Evolutionary conservation across 768 basidiomycete species (phyloP).

Genomic region (Termitomyces eurrhizus): DNA sequence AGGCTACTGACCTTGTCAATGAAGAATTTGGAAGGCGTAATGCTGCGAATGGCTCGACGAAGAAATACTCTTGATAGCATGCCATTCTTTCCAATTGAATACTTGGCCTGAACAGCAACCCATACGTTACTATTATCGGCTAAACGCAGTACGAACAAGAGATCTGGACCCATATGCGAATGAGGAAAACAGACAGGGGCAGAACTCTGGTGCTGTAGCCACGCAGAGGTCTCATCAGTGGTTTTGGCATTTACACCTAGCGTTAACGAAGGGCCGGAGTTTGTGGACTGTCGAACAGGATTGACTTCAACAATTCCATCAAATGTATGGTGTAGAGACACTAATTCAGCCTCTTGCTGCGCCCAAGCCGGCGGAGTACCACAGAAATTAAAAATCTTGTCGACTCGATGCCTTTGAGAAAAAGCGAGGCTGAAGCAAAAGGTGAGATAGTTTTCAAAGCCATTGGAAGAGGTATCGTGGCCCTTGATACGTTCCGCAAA

Average conservation of each 20-base stretch:
- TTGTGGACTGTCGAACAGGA: slow-evolving; percentile 22
- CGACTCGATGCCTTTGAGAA: slow-evolving; percentile 23
- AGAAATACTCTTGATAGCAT: slow-evolving; percentile 25
- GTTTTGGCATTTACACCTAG: slow-evolving; percentile 36
- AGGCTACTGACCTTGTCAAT: slow-evolving; percentile 30
- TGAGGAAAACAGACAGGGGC: slow-evolving; percentile 40
- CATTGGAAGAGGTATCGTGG: slow-evolving; percentile 32
- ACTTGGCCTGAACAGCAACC: slow-evolving; percentile 42
- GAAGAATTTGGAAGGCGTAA: slow-evolving; percentile 39
- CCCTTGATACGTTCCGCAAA: slow-evolving; percentile 32
- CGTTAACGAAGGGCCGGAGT: slow-evolving; percentile 31
- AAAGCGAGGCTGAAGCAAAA: slow-evolving; percentile 39
- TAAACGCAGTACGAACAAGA: slow-evolving; percentile 35
- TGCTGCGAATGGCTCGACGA: slow-evolving; percentile 35
- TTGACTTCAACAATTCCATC: slow-evolving; percentile 28
- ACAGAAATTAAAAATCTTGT: slow-evolving; percentile 34
- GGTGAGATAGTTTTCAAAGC: slow-evolving; percentile 42
- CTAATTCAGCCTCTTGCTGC: slow-evolving; percentile 31
- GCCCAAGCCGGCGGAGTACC: slow-evolving; percentile 33
- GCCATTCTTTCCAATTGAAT: slow-evolving; percentile 29
- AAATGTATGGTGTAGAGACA: slow-evolving; percentile 27
- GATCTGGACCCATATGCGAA: slow-evolving; percentile 37
- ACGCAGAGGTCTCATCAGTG: slow-evolving; percentile 27
- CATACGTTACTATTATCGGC: slow-evolving; percentile 32
- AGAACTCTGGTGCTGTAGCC: slow-evolving; percentile 29